Conservation (phyloP, 805 yeast species). For the Blastobotrys parvus region DNA sequence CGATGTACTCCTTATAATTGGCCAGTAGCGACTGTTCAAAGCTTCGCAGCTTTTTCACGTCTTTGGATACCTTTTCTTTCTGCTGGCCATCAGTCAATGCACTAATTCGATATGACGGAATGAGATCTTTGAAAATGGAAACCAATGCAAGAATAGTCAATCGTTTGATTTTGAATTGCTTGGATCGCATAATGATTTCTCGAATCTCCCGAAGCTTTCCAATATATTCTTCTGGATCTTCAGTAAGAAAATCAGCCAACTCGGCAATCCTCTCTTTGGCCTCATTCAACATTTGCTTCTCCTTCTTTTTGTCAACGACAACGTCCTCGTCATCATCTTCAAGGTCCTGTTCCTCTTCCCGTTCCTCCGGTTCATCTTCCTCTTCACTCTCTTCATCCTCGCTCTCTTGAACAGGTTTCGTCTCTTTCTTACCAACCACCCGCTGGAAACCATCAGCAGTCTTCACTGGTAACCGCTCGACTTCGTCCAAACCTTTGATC, state of each 20-base stretch:
- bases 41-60: constrained; percentile 64
- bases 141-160: constrained; percentile 71
- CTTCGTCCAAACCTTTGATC: constrained; percentile 28
- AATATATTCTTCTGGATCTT: constrained; percentile 84
- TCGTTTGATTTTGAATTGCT: constrained; percentile 43
- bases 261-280: constrained; percentile 80
- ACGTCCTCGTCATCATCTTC: constrained; percentile 23
- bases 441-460: constrained; percentile 63
- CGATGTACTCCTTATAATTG: constrained; percentile 62
- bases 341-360: constrained; percentile 25
- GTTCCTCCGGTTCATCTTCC: constrained; percentile 19
- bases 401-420: constrained; percentile 19
- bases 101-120: constrained; percentile 83
- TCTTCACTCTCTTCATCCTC: constrained; percentile 23
- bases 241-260: constrained; percentile 66
- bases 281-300: constrained; percentile 45
- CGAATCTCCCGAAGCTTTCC: constrained; percentile 48
- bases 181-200: constrained; percentile 33
- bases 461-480: constrained; percentile 76
- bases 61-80: constrained; percentile 74
- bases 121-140: constrained; percentile 73
- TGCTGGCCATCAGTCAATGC: constrained; percentile 75
- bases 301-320: constrained; percentile 32
- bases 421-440: constrained; percentile 41
- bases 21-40: constrained; percentile 73